Percentiles rank a stretch among this genome's conserved stretches.
Conservation (phyloP, 106 monocot genomes). For the Narthecium ossifragum region DNA sequence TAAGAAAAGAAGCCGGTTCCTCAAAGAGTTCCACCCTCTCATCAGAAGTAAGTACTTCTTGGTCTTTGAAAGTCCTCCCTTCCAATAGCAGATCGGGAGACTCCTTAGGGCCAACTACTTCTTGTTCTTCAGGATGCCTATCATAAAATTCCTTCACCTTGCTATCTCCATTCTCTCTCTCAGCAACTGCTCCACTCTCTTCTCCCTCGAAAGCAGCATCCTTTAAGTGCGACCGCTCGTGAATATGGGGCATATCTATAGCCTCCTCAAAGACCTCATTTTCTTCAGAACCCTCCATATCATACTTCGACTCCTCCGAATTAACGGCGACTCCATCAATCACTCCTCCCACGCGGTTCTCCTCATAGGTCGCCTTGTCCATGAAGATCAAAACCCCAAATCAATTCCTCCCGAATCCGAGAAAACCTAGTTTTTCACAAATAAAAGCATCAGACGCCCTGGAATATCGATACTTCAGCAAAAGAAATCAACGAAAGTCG, state of each 20-base stretch:
- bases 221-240: too few species aligned
- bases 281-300: slow-evolving; percentile 3
- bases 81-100: slow-evolving; percentile 1
- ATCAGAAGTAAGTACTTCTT: too few species aligned
- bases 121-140: background rate
- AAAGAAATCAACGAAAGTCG: background rate
- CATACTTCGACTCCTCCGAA: background rate
- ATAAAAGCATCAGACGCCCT: background rate
- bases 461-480: background rate
- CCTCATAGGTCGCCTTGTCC: background rate
- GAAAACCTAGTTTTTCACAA: too few species aligned
- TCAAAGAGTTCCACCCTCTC: too few species aligned
- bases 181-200: slow-evolving; percentile 7
- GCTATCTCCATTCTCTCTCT: background rate
- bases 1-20: too few species aligned
- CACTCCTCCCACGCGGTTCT: background rate
- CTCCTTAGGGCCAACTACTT: background rate
- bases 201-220: too few species aligned
- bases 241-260: too few species aligned
- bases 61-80: too few species aligned
- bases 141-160: background rate
- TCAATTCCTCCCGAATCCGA: background rate
- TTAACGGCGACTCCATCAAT: background rate
- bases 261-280: slow-evolving; percentile 38
- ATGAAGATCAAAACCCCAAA: background rate